Evolutionary conservation across 140 eudicot genomes (phyloP).

Genomic region (Oenanthe javanica): DNA sequence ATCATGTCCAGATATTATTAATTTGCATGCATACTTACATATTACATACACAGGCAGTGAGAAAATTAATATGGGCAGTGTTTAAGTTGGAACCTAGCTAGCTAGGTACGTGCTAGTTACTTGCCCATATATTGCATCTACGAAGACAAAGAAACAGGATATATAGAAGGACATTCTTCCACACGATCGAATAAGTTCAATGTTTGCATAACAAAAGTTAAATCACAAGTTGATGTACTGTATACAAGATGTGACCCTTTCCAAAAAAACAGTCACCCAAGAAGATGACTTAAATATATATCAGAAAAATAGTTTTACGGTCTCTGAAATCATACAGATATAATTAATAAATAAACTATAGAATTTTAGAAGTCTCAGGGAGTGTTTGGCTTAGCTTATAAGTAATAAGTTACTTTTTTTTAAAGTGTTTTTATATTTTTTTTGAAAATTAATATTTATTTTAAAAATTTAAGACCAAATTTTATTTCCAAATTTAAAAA

Average conservation of each 20-base stretch:
- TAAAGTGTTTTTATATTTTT: too few relatives aligned
- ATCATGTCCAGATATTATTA: neutral
- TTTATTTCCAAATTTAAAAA: too few relatives aligned
- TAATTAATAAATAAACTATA: neutral
- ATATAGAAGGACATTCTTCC: neutral
- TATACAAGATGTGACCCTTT: neutral
- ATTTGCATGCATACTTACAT: too few relatives aligned
- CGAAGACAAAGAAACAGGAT: neutral
- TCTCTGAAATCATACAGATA: neutral
- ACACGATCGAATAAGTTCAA: neutral
- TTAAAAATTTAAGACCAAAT: too few relatives aligned
- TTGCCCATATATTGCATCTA: neutral
- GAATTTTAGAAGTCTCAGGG: neutral
- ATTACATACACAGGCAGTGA: too few relatives aligned
- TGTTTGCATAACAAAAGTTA: constrained; percentile 1
- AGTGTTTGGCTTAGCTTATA: too few relatives aligned
- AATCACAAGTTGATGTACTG: neutral
- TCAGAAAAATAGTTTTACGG: neutral
- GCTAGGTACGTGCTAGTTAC: too few relatives aligned
- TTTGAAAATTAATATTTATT: too few relatives aligned
- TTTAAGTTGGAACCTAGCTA: neutral
- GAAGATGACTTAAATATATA: neutral
- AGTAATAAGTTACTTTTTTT: too few relatives aligned
- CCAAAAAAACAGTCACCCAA: neutral
- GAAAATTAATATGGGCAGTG: neutral